These are phyloP conservation scores for Fraxinus greggii DNA, from an alignment of 305 asterid species.

Conservation along the genomic window DNA sequence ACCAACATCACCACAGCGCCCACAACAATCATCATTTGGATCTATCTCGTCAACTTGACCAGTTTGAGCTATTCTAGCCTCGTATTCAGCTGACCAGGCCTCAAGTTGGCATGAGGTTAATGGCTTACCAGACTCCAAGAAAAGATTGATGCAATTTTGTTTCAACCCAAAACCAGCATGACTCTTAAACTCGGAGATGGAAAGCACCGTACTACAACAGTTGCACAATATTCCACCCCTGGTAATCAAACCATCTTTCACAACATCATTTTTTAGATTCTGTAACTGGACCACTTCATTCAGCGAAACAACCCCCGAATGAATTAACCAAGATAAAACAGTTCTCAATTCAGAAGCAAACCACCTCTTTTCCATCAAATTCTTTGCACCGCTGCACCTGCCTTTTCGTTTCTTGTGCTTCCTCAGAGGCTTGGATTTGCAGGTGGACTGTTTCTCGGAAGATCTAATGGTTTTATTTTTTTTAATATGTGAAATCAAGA, in stretches of 20 bases:
- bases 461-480: slow-evolving; percentile 51
- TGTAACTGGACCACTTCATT: slow-evolving; percentile 72
- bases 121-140: slow-evolving; percentile 82
- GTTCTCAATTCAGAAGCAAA: slow-evolving; percentile 62
- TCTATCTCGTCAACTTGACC: slow-evolving; percentile 61
- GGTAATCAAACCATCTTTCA: slow-evolving; percentile 76
- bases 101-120: slow-evolving; percentile 83
- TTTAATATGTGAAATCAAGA: slow-evolving; percentile 72
- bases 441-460: slow-evolving; percentile 41
- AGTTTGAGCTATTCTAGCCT: slow-evolving; percentile 61
- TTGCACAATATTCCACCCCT: slow-evolving; percentile 74
- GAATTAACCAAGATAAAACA: slow-evolving; percentile 83
- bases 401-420: slow-evolving; percentile 71
- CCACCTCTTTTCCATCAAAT: slow-evolving; percentile 70
- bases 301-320: slow-evolving; percentile 57
- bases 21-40: slow-evolving; percentile 97
- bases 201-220: slow-evolving; percentile 63
- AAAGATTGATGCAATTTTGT: slow-evolving; percentile 66
- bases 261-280: slow-evolving; percentile 51
- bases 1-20: slow-evolving; percentile 96
- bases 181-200: slow-evolving; percentile 65
- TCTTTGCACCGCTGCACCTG: slow-evolving; percentile 76
- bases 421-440: slow-evolving; percentile 53
- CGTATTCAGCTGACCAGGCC: slow-evolving; percentile 96
- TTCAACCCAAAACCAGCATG: slow-evolving; percentile 66